phyloP scores from a whole-genome alignment of 2,329 filamentous ascomycete species.

The Xylaria digitata region DNA sequence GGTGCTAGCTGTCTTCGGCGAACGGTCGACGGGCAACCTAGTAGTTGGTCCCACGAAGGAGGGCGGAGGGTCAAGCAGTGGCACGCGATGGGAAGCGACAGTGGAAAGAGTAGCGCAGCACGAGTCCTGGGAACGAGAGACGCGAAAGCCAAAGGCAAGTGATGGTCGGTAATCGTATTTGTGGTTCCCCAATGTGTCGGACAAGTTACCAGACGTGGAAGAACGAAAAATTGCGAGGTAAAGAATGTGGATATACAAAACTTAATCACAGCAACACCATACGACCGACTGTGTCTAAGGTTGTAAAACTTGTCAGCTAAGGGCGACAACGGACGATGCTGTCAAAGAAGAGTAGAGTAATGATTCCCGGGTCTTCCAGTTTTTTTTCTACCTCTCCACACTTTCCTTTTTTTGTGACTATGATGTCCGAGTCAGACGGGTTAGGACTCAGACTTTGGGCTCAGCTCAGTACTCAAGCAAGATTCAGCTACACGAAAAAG shows the following conservation, averaged over 20 bases:
- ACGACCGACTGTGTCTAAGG: slow-evolving; percentile 10
- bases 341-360: slow-evolving; percentile 8
- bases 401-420: slow-evolving; percentile 14
- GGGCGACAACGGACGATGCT: slow-evolving; percentile 11
- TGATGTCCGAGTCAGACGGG: slow-evolving; percentile 25
- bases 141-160: slow-evolving; percentile 30
- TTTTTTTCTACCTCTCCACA: slow-evolving; percentile 15
- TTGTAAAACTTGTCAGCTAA: slow-evolving; percentile 22
- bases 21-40: slow-evolving; percentile 15
- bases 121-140: slow-evolving; percentile 9
- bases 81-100: slow-evolving; percentile 25
- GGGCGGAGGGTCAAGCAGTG: slow-evolving; percentile 1
- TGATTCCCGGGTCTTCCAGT: slow-evolving; percentile 14
- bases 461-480: slow-evolving; percentile 1
- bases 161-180: slow-evolving; percentile 23
- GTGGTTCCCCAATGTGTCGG: slow-evolving; percentile 18
- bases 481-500: slow-evolving; percentile 20
- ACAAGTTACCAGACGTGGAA: slow-evolving; percentile 25
- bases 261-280: slow-evolving; percentile 10
- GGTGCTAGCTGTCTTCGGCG: slow-evolving; percentile 20
- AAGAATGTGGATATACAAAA: slow-evolving; percentile 41
- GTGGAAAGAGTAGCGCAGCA: slow-evolving; percentile 13
- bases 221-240: slow-evolving; percentile 35
- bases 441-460: slow-evolving; percentile 17
- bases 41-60: slow-evolving; percentile 12